Evolutionary conservation across 23 red algal species (phyloP), one percentile per base, ranked within the genome.

Genomic region (Gracilaria caudata): DNA sequence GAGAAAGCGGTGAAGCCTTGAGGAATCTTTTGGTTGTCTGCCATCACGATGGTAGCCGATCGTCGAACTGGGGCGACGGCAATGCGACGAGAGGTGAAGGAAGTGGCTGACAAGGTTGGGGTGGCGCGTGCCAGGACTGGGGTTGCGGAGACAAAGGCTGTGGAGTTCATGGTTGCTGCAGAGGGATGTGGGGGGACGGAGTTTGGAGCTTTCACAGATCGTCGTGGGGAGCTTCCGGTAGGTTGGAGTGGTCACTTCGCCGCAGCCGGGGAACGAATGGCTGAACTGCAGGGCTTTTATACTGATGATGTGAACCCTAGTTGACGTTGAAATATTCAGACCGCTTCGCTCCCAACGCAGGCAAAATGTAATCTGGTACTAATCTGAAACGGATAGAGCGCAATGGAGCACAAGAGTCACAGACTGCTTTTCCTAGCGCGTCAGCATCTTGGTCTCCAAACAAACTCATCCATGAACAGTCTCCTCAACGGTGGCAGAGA

Each of bases 1-100:
- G 74, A 81, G 78, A 81, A 91, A 30, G 35, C 51, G 9, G 83
- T 87, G 58, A 87, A 87, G 3, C 83, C 83, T 36, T 87, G 83
- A 4, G 83, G 83, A 28, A 87, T 87, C 24, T 63, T 43, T 47
- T 87, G 30, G 0, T 87, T 64, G 2, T 77, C 51, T 33, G 45
- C 83, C 83, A 87, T 87, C 68, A 59, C 47, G 55, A 77, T 23
- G 54, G 35, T 43, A 8, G 83, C 83, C 16, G 66, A 61, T 1
- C 71, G 66, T 17, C 47, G 68, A 38, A 28, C 68, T 5, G 68
- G 30, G 53, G 68, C 14, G 28, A 46, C 49, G 44, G 64, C 1
- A 6, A 13, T 17, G 21, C 54, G 65, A 17, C 83, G 83, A 17
- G 83, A 73, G 33, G 58, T 65, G 68, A 87, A 87, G 5, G 68